phyloP scores from a whole-genome alignment of 345 rosid genomes.

The Camelina laxa region DNA sequence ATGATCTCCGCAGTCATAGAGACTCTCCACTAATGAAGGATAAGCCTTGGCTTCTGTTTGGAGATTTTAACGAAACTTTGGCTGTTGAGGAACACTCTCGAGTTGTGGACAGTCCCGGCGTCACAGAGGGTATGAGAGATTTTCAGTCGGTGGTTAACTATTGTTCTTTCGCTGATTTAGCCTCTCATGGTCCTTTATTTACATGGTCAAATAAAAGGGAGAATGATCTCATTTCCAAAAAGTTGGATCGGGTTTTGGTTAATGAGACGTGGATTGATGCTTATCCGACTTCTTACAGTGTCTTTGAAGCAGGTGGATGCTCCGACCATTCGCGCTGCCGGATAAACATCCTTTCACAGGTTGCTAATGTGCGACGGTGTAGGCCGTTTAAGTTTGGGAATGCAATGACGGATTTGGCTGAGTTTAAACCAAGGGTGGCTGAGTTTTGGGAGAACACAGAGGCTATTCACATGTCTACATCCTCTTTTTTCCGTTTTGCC shows the following conservation, averaged over 20 bases:
- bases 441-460: not conserved
- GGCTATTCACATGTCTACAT: not conserved
- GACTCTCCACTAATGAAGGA: not conserved
- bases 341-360: no score
- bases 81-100: no score
- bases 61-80: not conserved
- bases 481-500: not conserved
- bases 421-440: not conserved
- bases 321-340: not conserved
- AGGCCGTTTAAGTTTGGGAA: not conserved
- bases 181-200: not conserved
- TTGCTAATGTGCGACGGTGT: no score
- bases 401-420: not conserved
- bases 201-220: not conserved
- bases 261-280: no score
- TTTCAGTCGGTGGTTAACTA: not conserved
- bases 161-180: not conserved
- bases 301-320: not conserved
- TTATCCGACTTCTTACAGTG: not conserved
- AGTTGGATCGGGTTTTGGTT: not conserved
- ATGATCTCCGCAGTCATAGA: not conserved
- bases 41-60: not conserved
- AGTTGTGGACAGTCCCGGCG: accelerated
- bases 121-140: not conserved
- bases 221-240: not conserved